A percentile compares a stretch with the other conserved stretches of the same genome.
Conservation (phyloP, 257 asterid species). For the Echium plantagineum region DNA sequence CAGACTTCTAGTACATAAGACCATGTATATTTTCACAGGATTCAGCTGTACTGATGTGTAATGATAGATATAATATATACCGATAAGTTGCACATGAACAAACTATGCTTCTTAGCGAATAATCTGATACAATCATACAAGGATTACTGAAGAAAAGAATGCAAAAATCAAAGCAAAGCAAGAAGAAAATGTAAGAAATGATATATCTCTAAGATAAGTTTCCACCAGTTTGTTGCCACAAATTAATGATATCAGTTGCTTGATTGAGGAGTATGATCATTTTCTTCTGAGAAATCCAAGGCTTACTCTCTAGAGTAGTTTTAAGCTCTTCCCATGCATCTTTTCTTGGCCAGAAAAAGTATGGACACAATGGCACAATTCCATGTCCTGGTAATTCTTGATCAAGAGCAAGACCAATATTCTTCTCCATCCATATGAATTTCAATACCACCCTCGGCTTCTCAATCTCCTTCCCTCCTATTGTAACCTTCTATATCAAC, state of each 20-base stretch:
- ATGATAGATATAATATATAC: too few relatives aligned
- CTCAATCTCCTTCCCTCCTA: constrained; percentile 14
- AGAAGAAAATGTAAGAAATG: too few relatives aligned
- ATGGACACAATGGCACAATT: constrained; percentile 32
- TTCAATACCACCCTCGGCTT: constrained; percentile 36
- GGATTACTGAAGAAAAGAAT: too few relatives aligned
- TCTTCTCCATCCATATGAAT: constrained; percentile 51
- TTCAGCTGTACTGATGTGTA: too few relatives aligned
- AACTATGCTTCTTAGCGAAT: too few relatives aligned
- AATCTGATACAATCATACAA: too few relatives aligned
- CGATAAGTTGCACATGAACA: too few relatives aligned
- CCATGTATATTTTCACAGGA: too few relatives aligned
- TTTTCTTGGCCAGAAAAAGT: constrained; percentile 46
- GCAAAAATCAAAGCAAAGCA: too few relatives aligned
- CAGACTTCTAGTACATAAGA: too few relatives aligned
- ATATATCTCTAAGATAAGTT: constrained; percentile 17
- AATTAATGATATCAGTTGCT: constrained; percentile 42
- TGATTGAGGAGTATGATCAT: constrained; percentile 46
- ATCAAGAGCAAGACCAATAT: constrained; percentile 34
- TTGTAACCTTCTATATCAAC: constrained; percentile 12
- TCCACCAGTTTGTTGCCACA: constrained; percentile 53
- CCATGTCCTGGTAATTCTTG: constrained; percentile 37
- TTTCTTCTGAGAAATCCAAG: constrained; percentile 44
- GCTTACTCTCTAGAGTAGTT: constrained; percentile 31
- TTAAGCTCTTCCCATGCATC: constrained; percentile 51